Evolutionary conservation across 169 alveolate genomes (phyloP).

Genomic region (Plasmodium chabaudi): DNA sequence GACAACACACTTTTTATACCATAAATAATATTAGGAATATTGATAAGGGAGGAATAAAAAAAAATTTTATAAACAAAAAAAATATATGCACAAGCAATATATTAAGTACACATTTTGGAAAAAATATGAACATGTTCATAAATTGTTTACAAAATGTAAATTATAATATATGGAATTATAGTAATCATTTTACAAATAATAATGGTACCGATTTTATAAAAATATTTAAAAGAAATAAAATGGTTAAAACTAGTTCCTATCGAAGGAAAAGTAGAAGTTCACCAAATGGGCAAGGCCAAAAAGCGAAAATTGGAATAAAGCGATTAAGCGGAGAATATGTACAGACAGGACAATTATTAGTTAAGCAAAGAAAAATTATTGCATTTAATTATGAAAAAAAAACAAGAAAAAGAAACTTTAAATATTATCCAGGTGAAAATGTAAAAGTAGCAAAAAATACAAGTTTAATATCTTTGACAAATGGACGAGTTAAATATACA

Average conservation of each 20-base stretch:
- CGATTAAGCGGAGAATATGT: constrained; percentile 91
- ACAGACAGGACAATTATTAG: constrained; percentile 83
- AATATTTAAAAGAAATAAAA: constrained; percentile 81
- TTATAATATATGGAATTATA: too few species aligned
- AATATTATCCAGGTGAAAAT: constrained; percentile 89
- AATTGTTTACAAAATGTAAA: too few species aligned
- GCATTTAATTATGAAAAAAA: constrained; percentile 85
- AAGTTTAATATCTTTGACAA: constrained; percentile 80
- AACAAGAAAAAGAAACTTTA: constrained; percentile 85
- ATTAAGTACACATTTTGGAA: neutral
- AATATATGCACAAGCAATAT: too few species aligned
- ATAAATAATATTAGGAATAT: too few species aligned
- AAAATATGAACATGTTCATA: neutral
- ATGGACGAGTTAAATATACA: constrained; percentile 90
- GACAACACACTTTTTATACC: too few species aligned
- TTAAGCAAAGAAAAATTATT: constrained; percentile 85
- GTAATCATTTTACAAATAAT: too few species aligned
- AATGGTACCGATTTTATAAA: neutral
- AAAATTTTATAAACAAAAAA: too few species aligned
- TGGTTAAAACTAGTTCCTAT: constrained; percentile 90
- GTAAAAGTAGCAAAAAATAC: constrained; percentile 85
- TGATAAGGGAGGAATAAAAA: too few species aligned
- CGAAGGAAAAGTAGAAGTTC: constrained; percentile 90
- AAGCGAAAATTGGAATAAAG: constrained; percentile 89
- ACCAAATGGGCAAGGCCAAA: constrained; percentile 89